Percentiles rank a stretch among this genome's conserved stretches.
These are phyloP conservation scores for Nicotiana obtusifolia DNA, from an alignment of 257 asterid genomes.

Conservation along the genomic window DNA sequence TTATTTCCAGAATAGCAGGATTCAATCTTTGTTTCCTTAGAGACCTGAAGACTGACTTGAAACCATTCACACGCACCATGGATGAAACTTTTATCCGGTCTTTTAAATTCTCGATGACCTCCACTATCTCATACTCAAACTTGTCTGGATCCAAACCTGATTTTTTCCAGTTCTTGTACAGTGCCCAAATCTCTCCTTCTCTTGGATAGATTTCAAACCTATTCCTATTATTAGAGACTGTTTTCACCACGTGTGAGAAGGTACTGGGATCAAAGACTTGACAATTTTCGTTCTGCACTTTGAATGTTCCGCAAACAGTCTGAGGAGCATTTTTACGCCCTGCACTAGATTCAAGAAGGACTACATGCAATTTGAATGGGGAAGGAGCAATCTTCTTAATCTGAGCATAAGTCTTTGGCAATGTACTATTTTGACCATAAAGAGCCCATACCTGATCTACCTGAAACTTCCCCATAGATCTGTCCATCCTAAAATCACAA, in stretches of 20 bases:
- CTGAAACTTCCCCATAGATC: slow-evolving; percentile 13
- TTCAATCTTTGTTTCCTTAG: slow-evolving; percentile 8
- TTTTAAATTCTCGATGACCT: slow-evolving; percentile 6
- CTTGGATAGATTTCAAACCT: slow-evolving; percentile 13
- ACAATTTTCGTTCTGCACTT: background rate
- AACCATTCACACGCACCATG: slow-evolving; percentile 13
- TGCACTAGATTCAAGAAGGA: slow-evolving; percentile 8
- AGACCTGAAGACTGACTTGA: slow-evolving; percentile 22
- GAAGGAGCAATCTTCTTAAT: slow-evolving; percentile 16
- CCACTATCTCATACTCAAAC: slow-evolving; percentile 23
- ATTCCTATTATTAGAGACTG: background rate
- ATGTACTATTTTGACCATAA: slow-evolving; percentile 10
- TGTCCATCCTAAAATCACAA: slow-evolving; percentile 15
- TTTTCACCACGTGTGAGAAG: slow-evolving; percentile 26
- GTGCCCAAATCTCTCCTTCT: slow-evolving; percentile 32
- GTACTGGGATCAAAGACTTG: background rate
- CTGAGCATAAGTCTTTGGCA: slow-evolving; percentile 21
- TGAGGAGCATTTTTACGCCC: background rate
- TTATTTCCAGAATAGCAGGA: slow-evolving; percentile 9
- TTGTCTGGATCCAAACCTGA: slow-evolving; percentile 10
- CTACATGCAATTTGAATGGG: slow-evolving; percentile 19
- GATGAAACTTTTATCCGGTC: slow-evolving; percentile 10
- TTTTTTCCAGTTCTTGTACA: slow-evolving; percentile 17
- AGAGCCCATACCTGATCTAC: slow-evolving; percentile 27
- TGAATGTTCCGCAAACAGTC: slow-evolving; percentile 19